phyloP scores from a whole-genome alignment of 768 basidiomycete species.

The Tricholoma sp. region DNA sequence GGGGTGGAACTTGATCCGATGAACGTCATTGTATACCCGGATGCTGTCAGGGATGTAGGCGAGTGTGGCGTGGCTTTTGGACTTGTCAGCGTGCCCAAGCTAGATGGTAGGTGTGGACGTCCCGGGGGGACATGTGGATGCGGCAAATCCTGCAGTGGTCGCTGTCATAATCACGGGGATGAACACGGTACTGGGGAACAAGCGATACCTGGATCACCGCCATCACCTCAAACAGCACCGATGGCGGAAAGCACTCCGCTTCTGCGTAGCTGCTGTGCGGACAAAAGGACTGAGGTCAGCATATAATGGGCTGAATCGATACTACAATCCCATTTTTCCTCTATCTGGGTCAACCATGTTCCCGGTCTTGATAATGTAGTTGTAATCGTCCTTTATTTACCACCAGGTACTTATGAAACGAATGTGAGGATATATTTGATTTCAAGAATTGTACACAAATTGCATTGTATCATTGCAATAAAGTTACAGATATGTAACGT shows the following conservation, averaged over 20 bases:
- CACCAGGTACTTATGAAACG: not conserved
- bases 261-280: slow-evolving; percentile 27
- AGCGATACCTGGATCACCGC: not conserved
- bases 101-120: slow-evolving; percentile 59
- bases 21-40: slow-evolving; percentile 45
- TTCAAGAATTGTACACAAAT: not conserved
- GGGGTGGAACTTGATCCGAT: slow-evolving; percentile 43
- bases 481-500: not conserved
- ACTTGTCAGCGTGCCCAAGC: slow-evolving; percentile 53
- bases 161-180: slow-evolving; percentile 33
- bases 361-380: not conserved
- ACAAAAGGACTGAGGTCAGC: slow-evolving; percentile 6
- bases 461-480: not conserved
- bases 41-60: slow-evolving; percentile 28
- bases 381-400: not conserved
- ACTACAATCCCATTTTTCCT: not conserved
- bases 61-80: slow-evolving; percentile 41
- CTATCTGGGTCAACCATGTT: not conserved
- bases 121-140: slow-evolving; percentile 51
- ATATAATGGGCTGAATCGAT: not conserved
- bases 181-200: not conserved
- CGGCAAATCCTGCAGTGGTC: slow-evolving; percentile 50
- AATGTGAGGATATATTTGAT: not conserved
- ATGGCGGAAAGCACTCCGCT: slow-evolving; percentile 3
- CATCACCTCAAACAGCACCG: not conserved